Percentiles rank a stretch among this genome's conserved stretches.
These are phyloP conservation scores for Fusarium sp. DNA, from an alignment of 2,329 filamentous ascomycete genomes.

Conservation along the genomic window DNA sequence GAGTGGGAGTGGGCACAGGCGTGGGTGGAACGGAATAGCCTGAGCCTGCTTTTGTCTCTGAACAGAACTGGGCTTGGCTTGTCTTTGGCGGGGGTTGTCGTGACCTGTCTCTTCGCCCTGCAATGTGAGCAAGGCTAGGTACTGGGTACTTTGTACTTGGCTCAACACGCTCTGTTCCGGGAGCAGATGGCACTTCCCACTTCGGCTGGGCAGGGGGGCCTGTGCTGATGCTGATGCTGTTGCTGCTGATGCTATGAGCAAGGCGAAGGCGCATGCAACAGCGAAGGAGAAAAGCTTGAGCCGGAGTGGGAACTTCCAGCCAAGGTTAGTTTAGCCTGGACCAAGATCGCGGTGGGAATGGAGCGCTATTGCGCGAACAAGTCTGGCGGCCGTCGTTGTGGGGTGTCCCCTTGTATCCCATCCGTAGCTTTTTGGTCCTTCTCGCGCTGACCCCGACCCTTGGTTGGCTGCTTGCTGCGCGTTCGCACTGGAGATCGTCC, in stretches of 20 bases:
- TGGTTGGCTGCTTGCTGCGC: constrained; percentile 42
- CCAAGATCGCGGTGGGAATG: constrained; percentile 49
- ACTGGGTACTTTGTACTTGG: constrained; percentile 22
- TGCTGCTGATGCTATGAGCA: constrained; percentile 31
- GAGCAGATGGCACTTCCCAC: constrained; percentile 46
- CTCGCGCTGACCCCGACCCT: constrained; percentile 24
- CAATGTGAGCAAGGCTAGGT: constrained; percentile 19
- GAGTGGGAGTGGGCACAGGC: constrained; percentile 43
- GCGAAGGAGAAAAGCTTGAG: constrained; percentile 46
- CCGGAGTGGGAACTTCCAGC: constrained; percentile 40
- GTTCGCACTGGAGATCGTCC: constrained; percentile 45
- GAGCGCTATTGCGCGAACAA: constrained; percentile 49
- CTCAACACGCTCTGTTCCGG: constrained; percentile 28
- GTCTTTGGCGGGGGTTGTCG: constrained; percentile 26
- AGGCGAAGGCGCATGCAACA: constrained; percentile 33
- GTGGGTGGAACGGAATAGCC: constrained; percentile 46
- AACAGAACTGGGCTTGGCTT: constrained; percentile 30
- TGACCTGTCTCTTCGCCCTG: constrained; percentile 32
- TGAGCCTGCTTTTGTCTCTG: constrained; percentile 42
- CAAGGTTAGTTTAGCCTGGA: constrained; percentile 45
- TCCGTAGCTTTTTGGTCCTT: constrained; percentile 37
- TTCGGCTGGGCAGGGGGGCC: constrained; percentile 33
- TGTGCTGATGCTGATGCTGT: constrained; percentile 28
- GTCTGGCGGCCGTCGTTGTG: constrained; percentile 49
- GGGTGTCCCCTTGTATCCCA: constrained; percentile 38